Percentiles rank a stretch among this genome's conserved stretches.
These are phyloP conservation scores for Rutidosis leptorrhynchoides DNA, from an alignment of 129 eudicot genomes.

Conservation along the genomic window DNA sequence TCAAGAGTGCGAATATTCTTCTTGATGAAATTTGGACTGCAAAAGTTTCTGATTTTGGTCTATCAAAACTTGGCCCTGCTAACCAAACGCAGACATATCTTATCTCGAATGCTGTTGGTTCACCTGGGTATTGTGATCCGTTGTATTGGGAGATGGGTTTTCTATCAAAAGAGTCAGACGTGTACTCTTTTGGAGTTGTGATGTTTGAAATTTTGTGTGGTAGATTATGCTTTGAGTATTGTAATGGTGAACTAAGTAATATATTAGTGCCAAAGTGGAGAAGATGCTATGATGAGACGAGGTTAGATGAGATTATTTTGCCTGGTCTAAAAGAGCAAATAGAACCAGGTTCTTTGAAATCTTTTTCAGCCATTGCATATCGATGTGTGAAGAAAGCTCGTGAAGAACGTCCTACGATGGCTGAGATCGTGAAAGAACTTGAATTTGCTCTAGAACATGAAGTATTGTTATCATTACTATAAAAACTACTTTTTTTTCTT, in stretches of 20 bases:
- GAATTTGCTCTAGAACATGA: constrained; percentile 12
- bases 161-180: constrained; percentile 16
- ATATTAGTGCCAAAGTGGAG: constrained; percentile 22
- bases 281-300: constrained; percentile 3
- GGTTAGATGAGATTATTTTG: constrained; percentile 12
- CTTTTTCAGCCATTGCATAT: constrained; percentile 8
- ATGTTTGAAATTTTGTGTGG: constrained; percentile 18
- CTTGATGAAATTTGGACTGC: constrained; percentile 13
- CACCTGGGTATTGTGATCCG: constrained; percentile 28
- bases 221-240: background rate
- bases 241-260: background rate
- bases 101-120: constrained; percentile 17
- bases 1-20: constrained; percentile 20
- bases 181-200: constrained; percentile 27
- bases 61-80: constrained; percentile 21
- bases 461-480: background rate
- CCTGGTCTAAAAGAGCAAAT: constrained; percentile 1
- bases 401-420: constrained; percentile 11
- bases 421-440: constrained; percentile 7
- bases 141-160: background rate
- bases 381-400: constrained; percentile 1
- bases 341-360: background rate
- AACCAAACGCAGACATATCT: constrained; percentile 11
- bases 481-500: background rate
- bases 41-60: constrained; percentile 24